Base-by-base conservation (phyloP, 208 protist species). In the Acanthamoeba divionensis region DNA sequence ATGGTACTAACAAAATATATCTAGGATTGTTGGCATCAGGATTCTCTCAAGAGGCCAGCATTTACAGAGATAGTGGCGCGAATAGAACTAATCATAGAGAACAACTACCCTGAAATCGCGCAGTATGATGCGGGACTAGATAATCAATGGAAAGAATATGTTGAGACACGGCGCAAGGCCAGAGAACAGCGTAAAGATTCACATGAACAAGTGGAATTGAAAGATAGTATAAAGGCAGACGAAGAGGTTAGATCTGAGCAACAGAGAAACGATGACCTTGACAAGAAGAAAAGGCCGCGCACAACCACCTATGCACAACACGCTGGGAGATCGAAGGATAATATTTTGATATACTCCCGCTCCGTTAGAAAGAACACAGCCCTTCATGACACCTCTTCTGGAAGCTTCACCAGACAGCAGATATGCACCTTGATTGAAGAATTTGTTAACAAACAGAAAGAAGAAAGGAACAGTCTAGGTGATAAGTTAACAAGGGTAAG, bases 381-480 rank as follows among this genome's bases (percentile, higher is more conserved):
- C n/a, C 13, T 67, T n/a, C 48, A 38, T 36, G 79, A 69, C n/a
- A 57, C 79, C 55, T 47, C 79, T 18, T 71, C 63, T 71, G 24
- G 24, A 29, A 45, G 26, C 13, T 63, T 52, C 48, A 87, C 54
- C 24, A 87, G 67, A 36, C 48, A 57, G 8, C 41, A 87, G 54
- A 87, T 69, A 21, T 69, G n/a, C 52, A 41, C 63, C 55, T 87
- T 52, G 79, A 87, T 69, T 52, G 54, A 63, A 36, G 55, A 87
- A 45, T 82, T 82, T 57, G 50, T 87, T 13, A 87, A 87, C 41
- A 33, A 69, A 38, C 24, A 36, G 55, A 45, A 80, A 12, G 69
- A 60, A 13, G 69, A 80, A 10, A 80, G 29, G 18, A n/a, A 60
- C 52, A 60, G 52, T 60, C 18, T 24, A n/a, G n/a, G n/a, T 24